Conservation (phyloP, 2,329 filamentous ascomycete species). For the Fulvia fulva region DNA sequence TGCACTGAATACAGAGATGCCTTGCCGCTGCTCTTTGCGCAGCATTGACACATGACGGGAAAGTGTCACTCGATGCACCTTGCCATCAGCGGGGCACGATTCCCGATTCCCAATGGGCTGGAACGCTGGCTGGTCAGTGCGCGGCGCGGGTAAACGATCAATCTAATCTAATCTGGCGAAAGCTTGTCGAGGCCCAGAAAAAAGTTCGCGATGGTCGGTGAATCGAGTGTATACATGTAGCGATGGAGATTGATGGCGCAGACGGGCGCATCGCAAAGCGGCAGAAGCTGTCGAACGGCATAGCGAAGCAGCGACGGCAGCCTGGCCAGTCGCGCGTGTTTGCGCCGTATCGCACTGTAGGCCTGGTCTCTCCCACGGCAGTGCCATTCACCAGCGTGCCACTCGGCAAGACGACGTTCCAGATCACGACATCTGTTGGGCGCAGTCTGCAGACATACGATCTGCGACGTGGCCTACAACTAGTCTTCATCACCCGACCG, state of each 20-base stretch:
- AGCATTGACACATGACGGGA: too few relatives aligned
- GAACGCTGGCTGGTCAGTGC: neutral
- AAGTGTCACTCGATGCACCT: too few relatives aligned
- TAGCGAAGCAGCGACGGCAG: conserved; percentile 21
- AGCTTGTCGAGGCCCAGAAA: neutral
- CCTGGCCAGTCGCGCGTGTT: conserved; percentile 68
- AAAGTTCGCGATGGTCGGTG: neutral
- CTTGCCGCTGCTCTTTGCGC: neutral
- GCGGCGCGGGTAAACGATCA: neutral
- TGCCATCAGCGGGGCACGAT: neutral
- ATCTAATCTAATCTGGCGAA: neutral
- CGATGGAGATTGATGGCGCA: conserved; percentile 13
- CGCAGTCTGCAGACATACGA: conserved; percentile 93
- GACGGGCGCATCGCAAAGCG: conserved; percentile 56
- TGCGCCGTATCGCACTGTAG: conserved; percentile 90
- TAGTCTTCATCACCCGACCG: conserved; percentile 89
- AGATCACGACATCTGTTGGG: conserved; percentile 93
- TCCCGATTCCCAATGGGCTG: neutral
- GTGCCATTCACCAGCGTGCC: conserved; percentile 89
- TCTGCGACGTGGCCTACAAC: conserved; percentile 78
- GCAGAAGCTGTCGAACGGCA: conserved; percentile 55
- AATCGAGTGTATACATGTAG: neutral
- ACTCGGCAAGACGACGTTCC: conserved; percentile 89
- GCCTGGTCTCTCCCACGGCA: conserved; percentile 82
- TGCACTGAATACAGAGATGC: neutral